Evolutionary conservation across 345 rosid species (phyloP), one percentile per base, ranked within the genome.

Genomic region (Nasturtium officinale): DNA sequence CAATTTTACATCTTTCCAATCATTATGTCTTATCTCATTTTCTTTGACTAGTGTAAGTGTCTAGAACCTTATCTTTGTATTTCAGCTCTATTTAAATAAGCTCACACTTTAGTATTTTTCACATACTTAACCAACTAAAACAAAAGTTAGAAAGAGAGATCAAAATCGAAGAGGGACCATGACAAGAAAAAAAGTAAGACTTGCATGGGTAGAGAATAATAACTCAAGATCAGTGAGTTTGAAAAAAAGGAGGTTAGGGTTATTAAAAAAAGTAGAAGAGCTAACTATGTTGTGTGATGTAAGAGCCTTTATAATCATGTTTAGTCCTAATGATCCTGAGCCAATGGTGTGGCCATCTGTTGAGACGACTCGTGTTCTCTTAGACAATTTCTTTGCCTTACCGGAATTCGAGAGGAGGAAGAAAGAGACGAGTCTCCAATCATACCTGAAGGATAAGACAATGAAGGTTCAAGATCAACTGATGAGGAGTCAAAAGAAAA

Each of bases 181-280:
- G 89, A 67, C 84, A 13, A 86, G 85, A 71, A 84, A 75, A 70
- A 88, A 83, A 63, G 78, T 85, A 45, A 82, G 80, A 65, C 84
- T 90, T 15, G 79, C 83, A 1, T 78, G 63, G 65, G 63, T 90
- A 15, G 5, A 15, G 15, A 78, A 82, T 45, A 85, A 83, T 37
- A 69, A 78, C 3, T 69, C 80, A 20, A 85, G 87, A 64, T 73
- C 72, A 51, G 70, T 78, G 10, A 82, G 83, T 3, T 81, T 80
- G 48, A 88, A 82, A 76, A 90, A 86, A 71, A 80, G 86, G 45
- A 83, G 80, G 80, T 72, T 65, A 71, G 91, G 86, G 0, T 20
- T 90, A n/a, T 10, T 81, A 63, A 90, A 88, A 82, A 90, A 90
- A 59, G 85, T 82, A 33, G 67, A 78, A 35, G 91, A 90, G 76